Base-by-base conservation (phyloP, 345 rosid genomes). In the Corchorus capsularis region DNA sequence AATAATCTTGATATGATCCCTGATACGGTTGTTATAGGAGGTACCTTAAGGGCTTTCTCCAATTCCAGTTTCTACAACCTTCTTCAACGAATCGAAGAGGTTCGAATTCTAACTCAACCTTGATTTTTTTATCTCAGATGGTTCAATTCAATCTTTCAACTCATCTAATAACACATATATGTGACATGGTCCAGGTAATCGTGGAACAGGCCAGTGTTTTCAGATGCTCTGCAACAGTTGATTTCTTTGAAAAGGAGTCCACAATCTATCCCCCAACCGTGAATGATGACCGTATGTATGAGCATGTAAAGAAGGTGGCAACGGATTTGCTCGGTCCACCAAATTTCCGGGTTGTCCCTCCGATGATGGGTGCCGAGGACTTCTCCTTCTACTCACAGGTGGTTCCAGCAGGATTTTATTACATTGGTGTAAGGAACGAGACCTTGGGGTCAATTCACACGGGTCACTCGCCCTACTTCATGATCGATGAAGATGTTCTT, bases 331-430 rank as follows among this genome's bases (percentile, higher is more conserved):
- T 92, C 7, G 96, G 96, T 63, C 81, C 78, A 8, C 72, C 60
- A n/a, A 82, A 87, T 66, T 92, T 91, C 75, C 82, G 83, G 56
- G 82, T 86, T 69, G 92, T 91, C 20, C 92, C 87, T 13, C 93
- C 93, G 0, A 83, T 91, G 87, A 94, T 94, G 98, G 98, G 96
- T 17, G 96, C 98, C 0, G 98, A 94, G 83, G 98, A 94, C 80
- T 94, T 92, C 76, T 87, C 96, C 17, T 94, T 94, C 75, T 94
- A 89, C 84, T 77, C 97, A 2, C 82, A 90, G 76, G 79, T 82
- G 17, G 87, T 90, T 46, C 97, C 97, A 0, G 90, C 93, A 2
- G 92, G 96, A 10, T 92, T 94, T 79, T 94, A 83, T 80, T 92
- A 89, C 80, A 84, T 94, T 17, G 97, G 98, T n/a, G 83, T 92